phyloP scores from a whole-genome alignment of 345 rosid genomes.

The Arabidopsis suecica region DNA sequence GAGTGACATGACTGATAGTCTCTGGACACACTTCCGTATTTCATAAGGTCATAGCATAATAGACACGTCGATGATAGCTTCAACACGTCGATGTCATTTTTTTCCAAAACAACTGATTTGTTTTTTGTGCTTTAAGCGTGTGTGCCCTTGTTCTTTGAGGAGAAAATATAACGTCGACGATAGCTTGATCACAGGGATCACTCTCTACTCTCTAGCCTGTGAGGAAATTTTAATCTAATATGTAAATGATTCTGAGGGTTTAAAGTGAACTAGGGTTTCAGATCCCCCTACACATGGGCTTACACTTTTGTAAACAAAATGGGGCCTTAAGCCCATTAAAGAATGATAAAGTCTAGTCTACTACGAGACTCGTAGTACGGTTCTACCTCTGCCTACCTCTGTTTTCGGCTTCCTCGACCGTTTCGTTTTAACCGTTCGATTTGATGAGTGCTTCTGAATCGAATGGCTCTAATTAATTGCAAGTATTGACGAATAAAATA shows the following conservation, averaged over 20 bases:
- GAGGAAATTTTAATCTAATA: too few relatives aligned
- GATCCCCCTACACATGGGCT: background rate
- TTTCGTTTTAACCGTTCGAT: constrained; percentile 20
- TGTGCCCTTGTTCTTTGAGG: too few relatives aligned
- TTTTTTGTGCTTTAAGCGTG: background rate
- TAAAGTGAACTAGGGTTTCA: background rate
- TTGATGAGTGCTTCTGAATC: background rate
- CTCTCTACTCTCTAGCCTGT: too few relatives aligned
- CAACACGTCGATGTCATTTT: background rate
- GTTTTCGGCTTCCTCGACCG: background rate
- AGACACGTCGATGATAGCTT: background rate
- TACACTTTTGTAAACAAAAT: background rate
- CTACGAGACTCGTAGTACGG: background rate
- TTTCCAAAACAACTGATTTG: background rate
- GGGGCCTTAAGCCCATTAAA: constrained; percentile 20
- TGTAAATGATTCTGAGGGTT: too few relatives aligned
- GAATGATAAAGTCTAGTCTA: constrained; percentile 9
- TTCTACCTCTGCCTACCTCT: background rate
- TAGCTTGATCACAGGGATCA: too few relatives aligned
- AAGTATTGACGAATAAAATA: constrained; percentile 1
- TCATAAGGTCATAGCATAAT: background rate
- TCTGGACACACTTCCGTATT: background rate
- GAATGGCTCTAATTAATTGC: background rate
- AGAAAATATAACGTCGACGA: too few relatives aligned
- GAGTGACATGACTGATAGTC: constrained; percentile 2